Evolutionary conservation across 1,139 yeast species (phyloP).

Genomic region (Sugiyamaella castrensis): DNA sequence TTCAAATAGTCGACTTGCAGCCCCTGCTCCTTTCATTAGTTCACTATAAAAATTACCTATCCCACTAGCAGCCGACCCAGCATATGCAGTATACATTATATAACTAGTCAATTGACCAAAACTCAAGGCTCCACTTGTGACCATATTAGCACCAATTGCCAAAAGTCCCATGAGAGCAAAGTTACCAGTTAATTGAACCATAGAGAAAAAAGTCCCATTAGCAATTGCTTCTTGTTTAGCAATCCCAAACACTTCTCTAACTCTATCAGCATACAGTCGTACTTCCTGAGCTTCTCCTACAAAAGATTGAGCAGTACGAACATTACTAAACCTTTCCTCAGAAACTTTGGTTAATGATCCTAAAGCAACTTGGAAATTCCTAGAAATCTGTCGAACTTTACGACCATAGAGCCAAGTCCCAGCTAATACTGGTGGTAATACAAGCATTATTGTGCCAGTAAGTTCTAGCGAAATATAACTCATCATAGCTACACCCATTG

Average conservation of each 20-base stretch:
- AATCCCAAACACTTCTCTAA: slow-evolving; percentile 67
- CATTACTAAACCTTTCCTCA: slow-evolving; percentile 85
- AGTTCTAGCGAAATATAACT: slow-evolving; percentile 76
- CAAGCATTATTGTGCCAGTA: slow-evolving; percentile 68
- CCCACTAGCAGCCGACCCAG: slow-evolving; percentile 88
- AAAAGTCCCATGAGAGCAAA: slow-evolving; percentile 71
- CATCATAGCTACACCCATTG: slow-evolving; percentile 86
- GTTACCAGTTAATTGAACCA: slow-evolving; percentile 80
- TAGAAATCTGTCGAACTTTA: slow-evolving; percentile 68
- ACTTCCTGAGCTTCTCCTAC: slow-evolving; percentile 76
- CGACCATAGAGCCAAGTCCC: slow-evolving; percentile 80
- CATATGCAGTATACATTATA: slow-evolving; percentile 89
- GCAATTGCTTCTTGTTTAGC: slow-evolving; percentile 80
- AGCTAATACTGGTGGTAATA: slow-evolving; percentile 77
- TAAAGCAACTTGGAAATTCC: slow-evolving; percentile 77
- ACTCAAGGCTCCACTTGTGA: slow-evolving; percentile 64
- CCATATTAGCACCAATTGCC: slow-evolving; percentile 77
- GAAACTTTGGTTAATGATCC: slow-evolving; percentile 86
- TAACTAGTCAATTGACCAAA: slow-evolving; percentile 90
- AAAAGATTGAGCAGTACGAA: slow-evolving; percentile 83
- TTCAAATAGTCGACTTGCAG: slow-evolving; percentile 89
- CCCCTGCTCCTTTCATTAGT: slow-evolving; percentile 95
- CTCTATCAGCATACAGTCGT: slow-evolving; percentile 60
- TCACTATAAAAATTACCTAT: slow-evolving; percentile 88
- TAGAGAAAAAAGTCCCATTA: slow-evolving; percentile 60